These are phyloP conservation scores for Penicillium thymicola DNA, from an alignment of 2,329 filamentous ascomycete genomes.

Conservation along the genomic window DNA sequence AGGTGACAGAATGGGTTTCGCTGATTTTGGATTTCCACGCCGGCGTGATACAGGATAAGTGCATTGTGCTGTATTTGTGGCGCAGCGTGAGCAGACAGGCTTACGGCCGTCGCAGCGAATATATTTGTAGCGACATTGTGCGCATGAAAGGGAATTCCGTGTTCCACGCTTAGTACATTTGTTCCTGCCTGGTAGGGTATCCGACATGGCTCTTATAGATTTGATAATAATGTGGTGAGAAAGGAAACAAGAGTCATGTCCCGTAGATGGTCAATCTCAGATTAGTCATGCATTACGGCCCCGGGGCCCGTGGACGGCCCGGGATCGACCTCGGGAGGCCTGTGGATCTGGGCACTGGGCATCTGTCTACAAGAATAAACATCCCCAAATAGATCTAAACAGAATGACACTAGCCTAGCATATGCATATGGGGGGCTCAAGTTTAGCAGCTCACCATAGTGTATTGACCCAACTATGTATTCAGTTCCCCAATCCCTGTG, in stretches of 20 bases:
- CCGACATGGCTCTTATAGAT: not conserved
- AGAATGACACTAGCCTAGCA: no score
- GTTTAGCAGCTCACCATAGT: no score
- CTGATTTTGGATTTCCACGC: constrained; percentile 29
- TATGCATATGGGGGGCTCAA: no score
- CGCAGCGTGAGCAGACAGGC: constrained; percentile 45
- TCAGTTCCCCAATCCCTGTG: no score
- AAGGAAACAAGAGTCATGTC: not conserved
- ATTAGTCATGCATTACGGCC: not conserved
- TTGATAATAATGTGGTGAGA: not conserved
- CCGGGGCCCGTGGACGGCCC: no score
- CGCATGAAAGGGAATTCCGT: constrained; percentile 14
- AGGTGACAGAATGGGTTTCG: not conserved
- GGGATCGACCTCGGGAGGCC: no score
- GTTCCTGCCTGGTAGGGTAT: not conserved
- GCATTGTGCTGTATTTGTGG: constrained; percentile 37
- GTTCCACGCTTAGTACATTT: not conserved
- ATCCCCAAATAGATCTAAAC: no score
- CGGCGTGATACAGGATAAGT: constrained; percentile 48
- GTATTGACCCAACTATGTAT: no score
- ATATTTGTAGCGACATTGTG: constrained; percentile 35
- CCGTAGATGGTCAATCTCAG: not conserved
- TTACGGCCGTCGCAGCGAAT: constrained; percentile 46
- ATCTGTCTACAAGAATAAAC: no score
- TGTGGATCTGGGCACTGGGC: no score